Conservation (phyloP, 805 yeast genomes). For the Yueomyces sp. region DNA sequence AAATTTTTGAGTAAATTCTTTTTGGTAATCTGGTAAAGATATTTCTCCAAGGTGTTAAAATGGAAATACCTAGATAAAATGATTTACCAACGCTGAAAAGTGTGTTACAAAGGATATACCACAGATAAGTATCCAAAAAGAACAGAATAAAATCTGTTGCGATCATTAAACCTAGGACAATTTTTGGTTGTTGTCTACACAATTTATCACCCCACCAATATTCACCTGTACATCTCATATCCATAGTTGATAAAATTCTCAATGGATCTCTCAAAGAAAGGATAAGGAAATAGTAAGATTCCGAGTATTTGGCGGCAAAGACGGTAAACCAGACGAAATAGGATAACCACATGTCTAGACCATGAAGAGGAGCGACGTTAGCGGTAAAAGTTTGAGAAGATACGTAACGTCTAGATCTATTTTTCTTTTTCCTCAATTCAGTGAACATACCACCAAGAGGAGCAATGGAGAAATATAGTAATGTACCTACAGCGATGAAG, state of each 20-base stretch:
- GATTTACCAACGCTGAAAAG: slow-evolving; percentile 93
- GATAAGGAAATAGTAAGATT: slow-evolving; percentile 86
- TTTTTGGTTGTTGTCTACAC: slow-evolving; percentile 76
- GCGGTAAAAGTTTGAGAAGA: slow-evolving; percentile 95
- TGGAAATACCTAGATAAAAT: slow-evolving; percentile 95
- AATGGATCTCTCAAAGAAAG: slow-evolving; percentile 89
- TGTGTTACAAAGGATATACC: slow-evolving; percentile 94
- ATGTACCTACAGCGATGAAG: slow-evolving; percentile 73
- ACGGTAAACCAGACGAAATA: slow-evolving; percentile 80
- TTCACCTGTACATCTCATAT: slow-evolving; percentile 94
- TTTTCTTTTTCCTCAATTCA: slow-evolving; percentile 75
- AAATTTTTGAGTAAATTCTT: slow-evolving; percentile 92
- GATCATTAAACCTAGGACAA: slow-evolving; percentile 85
- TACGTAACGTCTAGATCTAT: slow-evolving; percentile 81
- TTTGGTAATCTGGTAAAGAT: slow-evolving; percentile 95
- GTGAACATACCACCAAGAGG: slow-evolving; percentile 95
- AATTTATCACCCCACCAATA: slow-evolving; percentile 62
- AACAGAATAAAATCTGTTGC: slow-evolving; percentile 86
- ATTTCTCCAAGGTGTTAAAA: slow-evolving; percentile 98
- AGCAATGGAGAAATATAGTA: slow-evolving; percentile 80
- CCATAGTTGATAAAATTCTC: slow-evolving; percentile 69
- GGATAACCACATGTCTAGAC: slow-evolving; percentile 91
- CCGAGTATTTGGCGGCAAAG: slow-evolving; percentile 75
- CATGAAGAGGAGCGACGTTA: slow-evolving; percentile 62
- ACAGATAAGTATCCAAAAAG: slow-evolving; percentile 96